Percentiles rank a stretch among this genome's conserved stretches.
Evolutionary conservation across 73 alveolate genomes (phyloP).

Genomic region (Effrenium voratum): DNA sequence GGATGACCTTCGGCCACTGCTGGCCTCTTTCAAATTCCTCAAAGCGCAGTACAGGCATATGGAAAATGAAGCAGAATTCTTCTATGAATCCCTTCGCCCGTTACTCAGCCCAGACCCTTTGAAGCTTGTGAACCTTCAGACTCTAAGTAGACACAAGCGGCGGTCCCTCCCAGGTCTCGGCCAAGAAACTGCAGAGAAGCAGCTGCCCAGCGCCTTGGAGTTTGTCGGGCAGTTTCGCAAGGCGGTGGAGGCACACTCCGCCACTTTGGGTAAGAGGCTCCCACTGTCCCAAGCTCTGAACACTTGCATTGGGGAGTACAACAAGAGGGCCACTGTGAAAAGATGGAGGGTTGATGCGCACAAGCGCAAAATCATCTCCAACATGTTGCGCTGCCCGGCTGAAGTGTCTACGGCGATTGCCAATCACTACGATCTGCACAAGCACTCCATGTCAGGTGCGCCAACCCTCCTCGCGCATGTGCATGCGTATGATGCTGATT

Average conservation of each 20-base stretch:
- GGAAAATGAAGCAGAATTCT: neutral
- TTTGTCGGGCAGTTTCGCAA: neutral
- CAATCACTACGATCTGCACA: constrained; percentile 20
- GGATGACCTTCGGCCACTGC: neutral
- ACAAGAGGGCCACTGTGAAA: neutral
- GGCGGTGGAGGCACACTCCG: neutral
- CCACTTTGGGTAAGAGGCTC: neutral
- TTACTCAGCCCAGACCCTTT: neutral
- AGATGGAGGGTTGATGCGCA: neutral
- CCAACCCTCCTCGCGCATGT: too few species aligned
- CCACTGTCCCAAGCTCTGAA: neutral
- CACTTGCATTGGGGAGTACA: neutral
- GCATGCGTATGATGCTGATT: too few species aligned
- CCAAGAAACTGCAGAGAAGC: constrained; percentile 11
- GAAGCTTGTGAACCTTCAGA: neutral
- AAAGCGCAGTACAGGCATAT: neutral
- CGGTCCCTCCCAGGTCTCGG: neutral
- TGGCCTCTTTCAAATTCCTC: neutral
- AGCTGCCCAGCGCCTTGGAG: constrained; percentile 8
- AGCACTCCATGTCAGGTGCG: constrained; percentile 15
- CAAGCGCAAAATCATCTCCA: neutral
- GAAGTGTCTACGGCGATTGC: neutral
- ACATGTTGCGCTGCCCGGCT: neutral
- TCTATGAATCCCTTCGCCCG: neutral
- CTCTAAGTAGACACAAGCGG: neutral